Conservation (phyloP, 305 asterid species). For the Fraxinus angustifolia region DNA sequence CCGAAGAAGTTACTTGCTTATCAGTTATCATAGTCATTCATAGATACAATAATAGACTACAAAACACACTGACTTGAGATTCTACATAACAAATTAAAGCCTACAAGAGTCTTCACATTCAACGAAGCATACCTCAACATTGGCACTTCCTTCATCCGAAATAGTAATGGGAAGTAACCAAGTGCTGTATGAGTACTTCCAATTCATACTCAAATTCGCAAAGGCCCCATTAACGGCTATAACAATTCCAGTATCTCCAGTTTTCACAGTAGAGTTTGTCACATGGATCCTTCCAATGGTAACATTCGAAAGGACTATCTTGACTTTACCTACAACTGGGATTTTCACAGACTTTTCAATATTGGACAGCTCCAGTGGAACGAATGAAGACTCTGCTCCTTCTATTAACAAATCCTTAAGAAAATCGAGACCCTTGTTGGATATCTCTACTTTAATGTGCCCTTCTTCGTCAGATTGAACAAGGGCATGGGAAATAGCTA, state of each 20-base stretch:
- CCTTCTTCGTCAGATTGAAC: constrained; percentile 51
- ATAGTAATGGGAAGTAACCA: constrained; percentile 59
- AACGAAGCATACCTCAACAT: constrained; percentile 52
- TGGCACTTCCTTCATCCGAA: constrained; percentile 69
- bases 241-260: constrained; percentile 64
- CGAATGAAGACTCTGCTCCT: constrained; percentile 57
- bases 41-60: not conserved
- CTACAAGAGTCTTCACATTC: not conserved
- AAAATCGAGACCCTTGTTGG: constrained; percentile 74
- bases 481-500: constrained; percentile 17
- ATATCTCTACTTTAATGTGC: constrained; percentile 45
- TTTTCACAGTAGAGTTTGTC: constrained; percentile 55
- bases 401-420: constrained; percentile 56
- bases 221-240: constrained; percentile 73
- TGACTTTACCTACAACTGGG: constrained; percentile 61
- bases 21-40: not conserved
- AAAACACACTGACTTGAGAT: not conserved
- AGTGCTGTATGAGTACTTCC: constrained; percentile 68
- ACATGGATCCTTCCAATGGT: constrained; percentile 46
- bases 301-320: constrained; percentile 47
- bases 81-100: not conserved
- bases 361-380: constrained; percentile 64
- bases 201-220: constrained; percentile 68
- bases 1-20: not conserved
- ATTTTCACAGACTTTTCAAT: constrained; percentile 51